Evolutionary conservation across 2,329 filamentous ascomycete species (phyloP), one percentile per base, ranked within the genome.

Genomic region (Fusarium transvaalense): DNA sequence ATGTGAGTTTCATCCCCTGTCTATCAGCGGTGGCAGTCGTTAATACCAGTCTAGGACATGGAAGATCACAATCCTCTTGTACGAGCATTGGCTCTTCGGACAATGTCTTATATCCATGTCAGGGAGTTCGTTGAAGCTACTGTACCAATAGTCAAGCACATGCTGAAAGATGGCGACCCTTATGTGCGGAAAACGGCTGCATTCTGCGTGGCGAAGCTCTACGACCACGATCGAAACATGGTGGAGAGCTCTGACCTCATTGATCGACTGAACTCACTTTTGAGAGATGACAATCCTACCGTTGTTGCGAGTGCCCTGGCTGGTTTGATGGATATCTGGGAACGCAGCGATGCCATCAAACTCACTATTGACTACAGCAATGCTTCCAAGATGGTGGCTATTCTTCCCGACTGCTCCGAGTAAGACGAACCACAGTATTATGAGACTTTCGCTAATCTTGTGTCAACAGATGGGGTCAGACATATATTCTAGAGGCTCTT

Each of bases 181-280:
- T 99, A 99, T 77, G 96, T 99, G 27, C 93, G 96, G 71, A 99
- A 99, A 80, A 98, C 96, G 4, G 95, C 96, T 4, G 94, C 95
- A 4, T 97, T 97, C 78, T 97, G 92, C 74, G 96, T 99, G 42
- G 95, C 96, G 32, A 99, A 99, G 81, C 86, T 99, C 41, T 99
- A 99, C 81, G 96, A 99, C 76, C 96, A 99, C 76, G 95, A 99
- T 80, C 90, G 90, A 77, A 87, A 91, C 72, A 88, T 97, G 81
- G 94, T 99, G 6, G 96, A 99, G 81, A 85, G 84, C 46, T 97
- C 94, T 19, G 94, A 97, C 77, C 84, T 99, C 51, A 98, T 99
- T 73, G 94, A 97, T 76, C 88, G 91, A 66, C 85, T 99, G 45
- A 99, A 99, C 79, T 84, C 88, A 42, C 91, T 99, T 83, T 82